Percentiles rank a stretch among this genome's conserved stretches.
phyloP scores from a whole-genome alignment of 2,329 filamentous ascomycete species.

The Cladosporium sp. region DNA sequence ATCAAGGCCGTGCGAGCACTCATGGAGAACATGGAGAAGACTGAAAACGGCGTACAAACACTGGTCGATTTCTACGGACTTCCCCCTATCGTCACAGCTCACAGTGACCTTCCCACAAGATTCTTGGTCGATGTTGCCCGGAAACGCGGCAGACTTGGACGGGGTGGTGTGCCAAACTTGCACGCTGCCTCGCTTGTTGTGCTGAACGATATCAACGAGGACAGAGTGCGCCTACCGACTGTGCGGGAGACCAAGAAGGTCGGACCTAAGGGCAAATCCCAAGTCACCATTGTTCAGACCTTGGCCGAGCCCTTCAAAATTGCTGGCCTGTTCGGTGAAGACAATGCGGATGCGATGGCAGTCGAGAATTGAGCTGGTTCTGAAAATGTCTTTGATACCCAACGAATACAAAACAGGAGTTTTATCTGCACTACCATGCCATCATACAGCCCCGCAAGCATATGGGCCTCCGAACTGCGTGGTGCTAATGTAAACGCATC shows the following conservation, averaged over 20 bases:
- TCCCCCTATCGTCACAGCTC: constrained; percentile 64
- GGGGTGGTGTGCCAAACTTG: constrained; percentile 86
- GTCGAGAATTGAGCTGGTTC: constrained; percentile 18
- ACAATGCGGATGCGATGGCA: constrained; percentile 29
- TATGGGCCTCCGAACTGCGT: no score
- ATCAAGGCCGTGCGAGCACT: constrained; percentile 80
- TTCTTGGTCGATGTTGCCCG: constrained; percentile 93
- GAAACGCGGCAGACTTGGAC: constrained; percentile 83
- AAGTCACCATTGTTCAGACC: constrained; percentile 81
- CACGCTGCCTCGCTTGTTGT: constrained; percentile 85
- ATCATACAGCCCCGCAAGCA: background rate
- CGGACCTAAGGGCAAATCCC: constrained; percentile 51
- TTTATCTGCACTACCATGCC: background rate
- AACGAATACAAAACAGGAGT: constrained; percentile 3
- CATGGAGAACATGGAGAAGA: constrained; percentile 71
- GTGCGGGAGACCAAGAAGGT: constrained; percentile 30
- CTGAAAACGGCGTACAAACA: constrained; percentile 70
- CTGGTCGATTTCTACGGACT: constrained; percentile 81
- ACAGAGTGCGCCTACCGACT: constrained; percentile 59
- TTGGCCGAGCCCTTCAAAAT: constrained; percentile 95
- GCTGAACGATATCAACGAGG: constrained; percentile 94
- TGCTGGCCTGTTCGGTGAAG: constrained; percentile 84
- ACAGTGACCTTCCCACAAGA: constrained; percentile 77
- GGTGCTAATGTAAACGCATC: no score
- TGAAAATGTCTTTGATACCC: constrained; percentile 10